Evolutionary conservation across 2,329 filamentous ascomycete species (phyloP).

Genomic region (Mariannaea sp.): DNA sequence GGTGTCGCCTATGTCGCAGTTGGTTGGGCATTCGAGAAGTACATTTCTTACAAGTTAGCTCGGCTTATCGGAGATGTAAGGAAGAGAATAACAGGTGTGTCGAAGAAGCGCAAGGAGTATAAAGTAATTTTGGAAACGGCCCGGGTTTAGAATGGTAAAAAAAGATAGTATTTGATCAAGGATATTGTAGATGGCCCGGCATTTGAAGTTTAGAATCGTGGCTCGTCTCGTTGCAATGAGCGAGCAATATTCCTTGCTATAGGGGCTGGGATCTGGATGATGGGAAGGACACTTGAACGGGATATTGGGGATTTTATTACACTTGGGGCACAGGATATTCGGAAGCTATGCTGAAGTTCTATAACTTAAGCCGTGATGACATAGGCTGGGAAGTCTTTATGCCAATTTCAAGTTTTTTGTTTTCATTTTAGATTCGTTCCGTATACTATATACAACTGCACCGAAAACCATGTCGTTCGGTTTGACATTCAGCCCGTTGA

Average conservation of each 20-base stretch:
- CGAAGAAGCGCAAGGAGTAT: constrained; percentile 85
- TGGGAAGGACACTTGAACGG: too few relatives aligned
- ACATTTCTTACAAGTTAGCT: constrained; percentile 71
- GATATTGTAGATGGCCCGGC: not conserved
- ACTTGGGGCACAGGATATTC: too few relatives aligned
- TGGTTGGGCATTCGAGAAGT: constrained; percentile 74
- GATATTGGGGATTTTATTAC: too few relatives aligned
- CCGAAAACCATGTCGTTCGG: constrained; percentile 7
- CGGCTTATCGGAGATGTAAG: constrained; percentile 67
- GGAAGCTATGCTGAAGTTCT: too few relatives aligned
- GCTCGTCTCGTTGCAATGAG: too few relatives aligned
- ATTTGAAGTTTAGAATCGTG: too few relatives aligned
- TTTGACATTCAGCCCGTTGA: constrained; percentile 10
- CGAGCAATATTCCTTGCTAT: too few relatives aligned
- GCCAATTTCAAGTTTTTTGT: not conserved
- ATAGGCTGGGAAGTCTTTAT: too few relatives aligned
- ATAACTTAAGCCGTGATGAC: too few relatives aligned
- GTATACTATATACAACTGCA: constrained; percentile 32
- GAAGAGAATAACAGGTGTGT: constrained; percentile 58
- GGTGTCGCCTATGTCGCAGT: constrained; percentile 70
- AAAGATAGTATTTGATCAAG: not conserved
- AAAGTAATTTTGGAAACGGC: constrained; percentile 74
- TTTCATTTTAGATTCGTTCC: not conserved
- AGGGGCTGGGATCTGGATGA: too few relatives aligned
- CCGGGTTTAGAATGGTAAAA: constrained; percentile 22